Base-by-base conservation (phyloP, 352 stramenopile species). In the Phytophthora fragariae region DNA sequence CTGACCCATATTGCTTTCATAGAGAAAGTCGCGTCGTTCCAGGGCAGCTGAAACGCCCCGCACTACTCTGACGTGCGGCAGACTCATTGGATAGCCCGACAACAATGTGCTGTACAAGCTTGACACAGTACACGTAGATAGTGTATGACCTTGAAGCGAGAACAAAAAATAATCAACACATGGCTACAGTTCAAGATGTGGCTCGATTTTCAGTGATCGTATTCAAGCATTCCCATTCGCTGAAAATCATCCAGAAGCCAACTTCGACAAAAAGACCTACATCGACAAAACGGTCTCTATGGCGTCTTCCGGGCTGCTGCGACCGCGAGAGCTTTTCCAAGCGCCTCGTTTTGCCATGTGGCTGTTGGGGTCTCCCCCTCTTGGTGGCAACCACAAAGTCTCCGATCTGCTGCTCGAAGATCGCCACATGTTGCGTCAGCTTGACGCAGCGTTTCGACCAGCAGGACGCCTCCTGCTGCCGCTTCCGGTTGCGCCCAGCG, bases 331-430 rank as follows among this genome's bases (percentile, higher is more conserved):
- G 47, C 33, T 63, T 47, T 73, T 83, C 41, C 17, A 78, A 8
- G 39, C 57, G 27, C n/a, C 57, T 39, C 73, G 73, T 64, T 82
- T 85, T 47, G 73, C 79, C 57, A 79, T 85, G 49, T 85, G 79
- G 76, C 41, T 71, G n/a, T 24, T 81, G 5, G 60, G 50, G 27
- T 54, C 63, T 50, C n/a, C 29, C 14, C 33, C n/a, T 55, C 31
- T 29, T 24, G 19, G 47, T 57, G 12, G 4, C 21, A 64, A 29
- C n/a, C 61, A 73, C 65, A 73, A 73, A 65, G 60, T 62, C 24
- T 67, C 46, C 2, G 50, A 77, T 49, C 66, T 78, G 47, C 62
- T 80, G 53, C 31, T 68, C 10, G 47, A 80, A 15, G 76, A 83
- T 57, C 62, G 35, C 14, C 47, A 72, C 41, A 54, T 74, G 65